Evolutionary conservation across 2,329 filamentous ascomycete genomes (phyloP).

Genomic region (Polytolypa hystricis): DNA sequence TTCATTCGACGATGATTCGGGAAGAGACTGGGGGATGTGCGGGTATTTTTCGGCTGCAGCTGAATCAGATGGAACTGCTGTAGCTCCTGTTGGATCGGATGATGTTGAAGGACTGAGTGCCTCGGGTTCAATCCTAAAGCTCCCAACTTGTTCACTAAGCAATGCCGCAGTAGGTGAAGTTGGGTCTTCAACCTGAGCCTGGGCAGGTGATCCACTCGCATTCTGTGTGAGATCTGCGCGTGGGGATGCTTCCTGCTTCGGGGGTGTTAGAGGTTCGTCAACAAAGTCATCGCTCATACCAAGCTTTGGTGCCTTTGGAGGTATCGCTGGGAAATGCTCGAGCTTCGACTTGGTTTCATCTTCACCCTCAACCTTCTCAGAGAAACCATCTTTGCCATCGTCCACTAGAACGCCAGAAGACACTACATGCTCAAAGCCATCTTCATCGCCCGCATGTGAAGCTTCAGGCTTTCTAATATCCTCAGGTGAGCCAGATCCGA

Average conservation of each 20-base stretch:
- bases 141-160: slow-evolving; percentile 44
- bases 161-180: slow-evolving; percentile 42
- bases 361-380: slow-evolving; percentile 38
- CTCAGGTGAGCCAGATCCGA: slow-evolving; percentile 45
- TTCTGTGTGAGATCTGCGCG: slow-evolving; percentile 2
- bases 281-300: slow-evolving; percentile 61
- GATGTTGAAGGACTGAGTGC: no score
- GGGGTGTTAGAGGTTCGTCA: slow-evolving; percentile 64
- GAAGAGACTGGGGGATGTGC: not conserved
- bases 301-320: slow-evolving; percentile 32
- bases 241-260: slow-evolving; percentile 24
- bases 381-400: slow-evolving; percentile 58
- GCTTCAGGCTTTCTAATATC: slow-evolving; percentile 62
- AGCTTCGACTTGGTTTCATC: slow-evolving; percentile 15
- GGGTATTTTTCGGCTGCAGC: not conserved
- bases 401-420: slow-evolving; percentile 60
- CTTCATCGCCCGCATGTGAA: slow-evolving; percentile 73
- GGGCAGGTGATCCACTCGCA: slow-evolving; percentile 11
- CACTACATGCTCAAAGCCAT: slow-evolving; percentile 84
- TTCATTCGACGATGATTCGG: no score
- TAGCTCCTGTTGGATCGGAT: no score
- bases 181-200: slow-evolving; percentile 17
- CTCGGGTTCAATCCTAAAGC: slow-evolving; percentile 48
- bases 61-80: no score
- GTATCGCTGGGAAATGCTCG: slow-evolving; percentile 15